phyloP scores from a whole-genome alignment of 2,329 filamentous ascomycete genomes.

The Hypoxylon sp. region DNA sequence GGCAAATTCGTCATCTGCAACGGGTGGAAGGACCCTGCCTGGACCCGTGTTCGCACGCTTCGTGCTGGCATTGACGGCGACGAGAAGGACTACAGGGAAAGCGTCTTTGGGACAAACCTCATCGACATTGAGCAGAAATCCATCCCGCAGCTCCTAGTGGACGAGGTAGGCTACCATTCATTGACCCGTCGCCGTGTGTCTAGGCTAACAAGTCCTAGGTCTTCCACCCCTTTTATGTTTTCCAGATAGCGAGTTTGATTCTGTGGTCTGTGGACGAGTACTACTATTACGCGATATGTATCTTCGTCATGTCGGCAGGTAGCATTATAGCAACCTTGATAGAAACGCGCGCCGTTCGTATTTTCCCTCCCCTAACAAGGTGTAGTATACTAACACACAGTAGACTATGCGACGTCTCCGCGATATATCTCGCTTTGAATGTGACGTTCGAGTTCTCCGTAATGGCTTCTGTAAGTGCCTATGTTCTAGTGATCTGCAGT shows the following conservation, averaged over 20 bases:
- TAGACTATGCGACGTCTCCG: constrained; percentile 88
- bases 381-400: constrained; percentile 21
- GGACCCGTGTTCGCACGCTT: constrained; percentile 79
- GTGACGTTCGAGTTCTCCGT: constrained; percentile 89
- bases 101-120: constrained; percentile 87
- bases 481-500: not conserved
- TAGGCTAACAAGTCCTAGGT: constrained; percentile 59
- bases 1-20: constrained; percentile 88
- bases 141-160: constrained; percentile 80
- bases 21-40: constrained; percentile 93
- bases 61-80: constrained; percentile 86
- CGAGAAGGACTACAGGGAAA: constrained; percentile 81
- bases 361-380: not conserved
- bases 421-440: constrained; percentile 94
- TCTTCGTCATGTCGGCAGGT: constrained; percentile 91
- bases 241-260: constrained; percentile 91
- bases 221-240: constrained; percentile 98
- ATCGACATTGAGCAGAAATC: constrained; percentile 96
- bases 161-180: constrained; percentile 70
- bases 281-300: constrained; percentile 96
- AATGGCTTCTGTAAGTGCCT: constrained; percentile 83
- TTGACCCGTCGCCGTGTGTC: not conserved
- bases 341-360: constrained; percentile 80
- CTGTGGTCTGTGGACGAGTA: constrained; percentile 97
- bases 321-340: constrained; percentile 90